A percentile compares a stretch with the other conserved stretches of the same genome.
Evolutionary conservation across 2,329 filamentous ascomycete species (phyloP).

Genomic region (Teratosphaeria pseudoeucalypti): DNA sequence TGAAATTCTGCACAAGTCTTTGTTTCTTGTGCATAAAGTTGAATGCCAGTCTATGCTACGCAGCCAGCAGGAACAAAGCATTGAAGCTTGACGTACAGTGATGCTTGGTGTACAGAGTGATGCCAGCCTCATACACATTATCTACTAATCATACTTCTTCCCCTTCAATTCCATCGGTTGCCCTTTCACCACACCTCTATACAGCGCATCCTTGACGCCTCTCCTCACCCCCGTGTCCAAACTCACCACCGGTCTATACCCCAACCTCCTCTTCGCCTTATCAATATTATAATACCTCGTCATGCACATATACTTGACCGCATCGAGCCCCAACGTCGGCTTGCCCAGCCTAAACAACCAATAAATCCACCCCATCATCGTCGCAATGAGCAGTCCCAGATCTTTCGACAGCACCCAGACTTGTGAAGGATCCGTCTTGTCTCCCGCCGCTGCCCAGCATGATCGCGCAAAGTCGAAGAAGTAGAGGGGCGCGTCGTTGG

Average conservation of each 20-base stretch:
- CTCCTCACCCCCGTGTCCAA: slow-evolving; percentile 52
- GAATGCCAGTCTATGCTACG: not conserved
- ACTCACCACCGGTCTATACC: slow-evolving; percentile 57
- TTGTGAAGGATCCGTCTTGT: slow-evolving; percentile 25
- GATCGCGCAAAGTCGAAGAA: slow-evolving; percentile 42
- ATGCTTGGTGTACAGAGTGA: not conserved
- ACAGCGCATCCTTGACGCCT: slow-evolving; percentile 33
- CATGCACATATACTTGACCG: slow-evolving; percentile 59
- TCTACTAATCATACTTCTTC: slow-evolving; percentile 13
- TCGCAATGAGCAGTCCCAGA: slow-evolving; percentile 32
- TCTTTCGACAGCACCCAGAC: slow-evolving; percentile 36
- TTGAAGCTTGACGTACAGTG: not conserved
- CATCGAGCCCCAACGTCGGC: slow-evolving; percentile 36
- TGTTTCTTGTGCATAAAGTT: not conserved
- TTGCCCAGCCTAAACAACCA: slow-evolving; percentile 33
- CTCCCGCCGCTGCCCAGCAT: slow-evolving; percentile 37
- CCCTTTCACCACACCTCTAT: slow-evolving; percentile 24
- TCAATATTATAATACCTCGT: slow-evolving; percentile 67
- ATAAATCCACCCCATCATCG: slow-evolving; percentile 35
- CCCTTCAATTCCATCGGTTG: slow-evolving; percentile 25
- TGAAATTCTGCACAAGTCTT: not conserved
- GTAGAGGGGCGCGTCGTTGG: slow-evolving; percentile 40
- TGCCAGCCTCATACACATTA: not conserved
- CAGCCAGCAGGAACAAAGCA: not conserved
- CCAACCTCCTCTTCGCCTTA: slow-evolving; percentile 61